Conservation (phyloP, 768 basidiomycete genomes). For the Fistulinella prunicolor region DNA sequence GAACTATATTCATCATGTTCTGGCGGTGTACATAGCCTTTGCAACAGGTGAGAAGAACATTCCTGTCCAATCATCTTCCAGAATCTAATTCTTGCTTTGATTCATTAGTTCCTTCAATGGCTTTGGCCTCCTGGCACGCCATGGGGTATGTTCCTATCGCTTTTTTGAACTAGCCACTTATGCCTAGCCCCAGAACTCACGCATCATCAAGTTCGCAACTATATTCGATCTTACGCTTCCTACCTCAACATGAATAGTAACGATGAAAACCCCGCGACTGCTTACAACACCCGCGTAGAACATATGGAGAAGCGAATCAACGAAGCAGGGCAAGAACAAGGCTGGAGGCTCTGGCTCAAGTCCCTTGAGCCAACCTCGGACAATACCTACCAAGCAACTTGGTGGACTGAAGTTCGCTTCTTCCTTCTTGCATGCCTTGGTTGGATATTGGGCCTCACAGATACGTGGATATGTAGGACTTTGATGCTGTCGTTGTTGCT, state of each 20-base stretch:
- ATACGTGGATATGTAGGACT: too few relatives aligned
- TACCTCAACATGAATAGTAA: conserved; percentile 22
- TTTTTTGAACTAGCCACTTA: neutral
- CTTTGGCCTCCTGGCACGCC: conserved; percentile 14
- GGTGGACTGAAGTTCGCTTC: conserved; percentile 16
- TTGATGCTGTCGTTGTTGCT: too few relatives aligned
- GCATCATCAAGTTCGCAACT: conserved; percentile 34
- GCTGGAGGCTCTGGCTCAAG: conserved; percentile 16
- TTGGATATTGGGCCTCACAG: too few relatives aligned
- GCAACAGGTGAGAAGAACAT: neutral
- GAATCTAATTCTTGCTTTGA: neutral
- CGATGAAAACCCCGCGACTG: conserved; percentile 37
- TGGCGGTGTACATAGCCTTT: neutral
- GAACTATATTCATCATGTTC: neutral
- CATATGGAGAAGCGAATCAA: conserved; percentile 39
- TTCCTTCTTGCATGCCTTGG: too few relatives aligned
- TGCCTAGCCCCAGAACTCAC: conserved; percentile 24
- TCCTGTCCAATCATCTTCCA: too few relatives aligned
- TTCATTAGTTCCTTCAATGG: conserved; percentile 11
- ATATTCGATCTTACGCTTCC: conserved; percentile 23
- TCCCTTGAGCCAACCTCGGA: conserved; percentile 5
- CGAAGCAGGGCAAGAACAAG: conserved; percentile 5
- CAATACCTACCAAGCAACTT: conserved; percentile 31
- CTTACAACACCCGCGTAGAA: conserved; percentile 50
- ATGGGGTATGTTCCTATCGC: conserved; percentile 5